A percentile compares a stretch with the other conserved stretches of the same genome.
These are phyloP conservation scores for Diaporthe nobilis DNA, from an alignment of 2,329 filamentous ascomycete species.

Conservation along the genomic window DNA sequence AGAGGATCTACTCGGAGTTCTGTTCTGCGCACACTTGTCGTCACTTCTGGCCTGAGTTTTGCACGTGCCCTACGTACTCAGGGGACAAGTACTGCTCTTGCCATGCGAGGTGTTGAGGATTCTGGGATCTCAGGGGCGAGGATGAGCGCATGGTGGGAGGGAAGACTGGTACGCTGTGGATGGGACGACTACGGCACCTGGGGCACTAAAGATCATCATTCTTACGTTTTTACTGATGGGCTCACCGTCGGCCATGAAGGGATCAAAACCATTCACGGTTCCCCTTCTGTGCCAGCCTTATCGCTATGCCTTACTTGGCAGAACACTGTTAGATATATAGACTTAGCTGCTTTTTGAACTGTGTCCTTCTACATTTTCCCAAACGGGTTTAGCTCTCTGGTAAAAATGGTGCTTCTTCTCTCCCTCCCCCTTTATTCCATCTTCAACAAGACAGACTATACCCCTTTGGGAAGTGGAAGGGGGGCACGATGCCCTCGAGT, in stretches of 20 bases:
- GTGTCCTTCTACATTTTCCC: background rate
- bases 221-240: background rate
- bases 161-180: background rate
- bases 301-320: background rate
- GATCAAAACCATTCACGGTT: background rate
- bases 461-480: no score
- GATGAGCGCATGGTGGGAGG: background rate
- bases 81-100: constrained; percentile 3
- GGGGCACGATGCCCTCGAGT: background rate
- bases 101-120: background rate
- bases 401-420: no score
- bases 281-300: background rate
- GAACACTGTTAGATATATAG: background rate
- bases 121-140: background rate
- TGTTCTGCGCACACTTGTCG: background rate
- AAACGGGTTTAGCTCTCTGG: no score
- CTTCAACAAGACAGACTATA: no score
- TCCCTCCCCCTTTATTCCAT: no score
- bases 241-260: no score
- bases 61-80: background rate
- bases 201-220: no score
- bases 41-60: background rate
- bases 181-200: background rate
- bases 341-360: background rate
- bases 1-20: background rate